These are phyloP conservation scores for Chlorella variabilis DNA, from an alignment of 163 green algal genomes.

Conservation along the genomic window DNA sequence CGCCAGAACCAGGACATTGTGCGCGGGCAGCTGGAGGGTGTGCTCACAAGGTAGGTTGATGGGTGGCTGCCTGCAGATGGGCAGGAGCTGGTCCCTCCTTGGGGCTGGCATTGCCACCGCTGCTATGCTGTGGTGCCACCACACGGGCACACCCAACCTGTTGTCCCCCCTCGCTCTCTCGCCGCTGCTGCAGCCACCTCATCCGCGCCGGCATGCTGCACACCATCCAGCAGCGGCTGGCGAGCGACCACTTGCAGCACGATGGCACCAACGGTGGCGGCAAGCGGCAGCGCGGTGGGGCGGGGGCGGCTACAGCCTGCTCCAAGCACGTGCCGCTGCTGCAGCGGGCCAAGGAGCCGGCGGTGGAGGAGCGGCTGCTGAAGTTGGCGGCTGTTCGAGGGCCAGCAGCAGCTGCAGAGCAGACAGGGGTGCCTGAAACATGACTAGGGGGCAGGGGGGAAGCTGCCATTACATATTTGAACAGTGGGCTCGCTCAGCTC, in stretches of 20 bases:
- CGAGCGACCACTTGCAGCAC: background rate
- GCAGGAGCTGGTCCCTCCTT: too few species aligned
- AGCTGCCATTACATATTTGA: background rate
- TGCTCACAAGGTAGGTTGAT: conserved; percentile 46
- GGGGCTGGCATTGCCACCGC: too few species aligned
- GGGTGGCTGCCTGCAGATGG: background rate
- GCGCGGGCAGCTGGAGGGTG: conserved; percentile 13
- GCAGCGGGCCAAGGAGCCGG: conserved; percentile 61
- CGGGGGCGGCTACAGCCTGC: background rate
- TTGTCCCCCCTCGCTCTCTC: too few species aligned
- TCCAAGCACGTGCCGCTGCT: conserved; percentile 59
- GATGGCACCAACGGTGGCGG: too few species aligned
- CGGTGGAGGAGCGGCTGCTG: conserved; percentile 61
- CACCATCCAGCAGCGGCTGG: conserved; percentile 12
- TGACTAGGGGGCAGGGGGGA: too few species aligned
- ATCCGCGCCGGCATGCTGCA: conserved; percentile 15
- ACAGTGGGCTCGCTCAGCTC: too few species aligned
- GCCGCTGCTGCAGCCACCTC: conserved; percentile 35
- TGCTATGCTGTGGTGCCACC: too few species aligned
- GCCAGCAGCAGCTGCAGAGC: background rate
- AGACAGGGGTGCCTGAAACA: background rate
- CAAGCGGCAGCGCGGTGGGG: background rate
- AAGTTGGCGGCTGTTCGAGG: conserved; percentile 14
- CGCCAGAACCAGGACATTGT: background rate
- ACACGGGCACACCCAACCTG: too few species aligned